Evolutionary conservation across 257 asterid species (phyloP).

Genomic region (Gynochthodes officinalis): DNA sequence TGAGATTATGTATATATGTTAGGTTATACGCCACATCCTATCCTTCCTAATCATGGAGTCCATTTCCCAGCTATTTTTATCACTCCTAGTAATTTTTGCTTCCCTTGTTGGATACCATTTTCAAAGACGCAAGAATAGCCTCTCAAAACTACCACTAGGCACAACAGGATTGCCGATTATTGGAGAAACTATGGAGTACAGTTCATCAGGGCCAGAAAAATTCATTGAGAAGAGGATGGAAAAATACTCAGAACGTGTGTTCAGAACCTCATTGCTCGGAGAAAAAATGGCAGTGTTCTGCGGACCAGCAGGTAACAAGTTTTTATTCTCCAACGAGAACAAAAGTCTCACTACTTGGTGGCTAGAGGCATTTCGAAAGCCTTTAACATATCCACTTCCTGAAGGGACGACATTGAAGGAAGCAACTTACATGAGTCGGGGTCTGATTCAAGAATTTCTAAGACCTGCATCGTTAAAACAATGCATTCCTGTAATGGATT

Average conservation of each 20-base stretch:
- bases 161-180: constrained; percentile 59
- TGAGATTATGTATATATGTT: no score
- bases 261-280: constrained; percentile 52
- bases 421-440: constrained; percentile 33
- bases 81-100: neutral
- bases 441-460: constrained; percentile 38
- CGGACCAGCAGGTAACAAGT: constrained; percentile 64
- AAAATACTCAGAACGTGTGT: constrained; percentile 47
- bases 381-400: constrained; percentile 30
- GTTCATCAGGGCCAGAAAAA: constrained; percentile 43
- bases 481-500: constrained; percentile 47
- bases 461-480: constrained; percentile 45
- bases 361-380: constrained; percentile 56
- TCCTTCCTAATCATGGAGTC: no score
- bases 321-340: constrained; percentile 53
- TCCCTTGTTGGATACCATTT: neutral
- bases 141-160: constrained; percentile 40
- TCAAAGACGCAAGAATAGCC: neutral
- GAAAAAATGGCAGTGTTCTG: constrained; percentile 60
- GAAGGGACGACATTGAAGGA: constrained; percentile 33
- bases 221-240: constrained; percentile 50
- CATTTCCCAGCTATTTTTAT: neutral
- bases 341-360: constrained; percentile 57
- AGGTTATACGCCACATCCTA: no score
- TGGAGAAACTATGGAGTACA: constrained; percentile 59